Conservation (phyloP, 148 eudicot species). For the Spergularia bocconei region DNA sequence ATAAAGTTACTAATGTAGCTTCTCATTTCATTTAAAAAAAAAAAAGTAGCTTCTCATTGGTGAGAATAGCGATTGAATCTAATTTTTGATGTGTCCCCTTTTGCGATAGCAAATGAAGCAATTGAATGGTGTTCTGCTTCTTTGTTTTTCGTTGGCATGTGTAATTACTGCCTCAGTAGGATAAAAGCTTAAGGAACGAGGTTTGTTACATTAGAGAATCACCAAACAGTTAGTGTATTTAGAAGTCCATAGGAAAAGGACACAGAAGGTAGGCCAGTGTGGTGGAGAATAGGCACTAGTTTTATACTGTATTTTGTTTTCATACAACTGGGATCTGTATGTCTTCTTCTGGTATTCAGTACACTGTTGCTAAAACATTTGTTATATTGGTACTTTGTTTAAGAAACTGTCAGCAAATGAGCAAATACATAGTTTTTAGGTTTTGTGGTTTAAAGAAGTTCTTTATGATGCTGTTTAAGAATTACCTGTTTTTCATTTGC, state of each 20-base stretch:
- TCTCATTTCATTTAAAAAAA: too few species aligned
- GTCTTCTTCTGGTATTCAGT: not conserved
- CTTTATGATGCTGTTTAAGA: not conserved
- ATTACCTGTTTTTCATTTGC: slow-evolving; percentile 18
- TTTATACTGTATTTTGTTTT: not conserved
- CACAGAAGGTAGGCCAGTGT: not conserved
- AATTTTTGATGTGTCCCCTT: not conserved
- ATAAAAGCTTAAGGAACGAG: not conserved
- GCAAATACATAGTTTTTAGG: not conserved
- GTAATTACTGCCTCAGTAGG: not conserved
- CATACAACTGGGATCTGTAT: too few species aligned
- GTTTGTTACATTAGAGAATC: not conserved
- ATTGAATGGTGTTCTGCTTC: not conserved
- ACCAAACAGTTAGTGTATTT: not conserved
- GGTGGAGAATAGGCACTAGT: not conserved
- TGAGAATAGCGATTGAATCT: not conserved
- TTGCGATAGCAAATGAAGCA: not conserved
- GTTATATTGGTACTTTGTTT: not conserved
- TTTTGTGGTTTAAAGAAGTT: not conserved
- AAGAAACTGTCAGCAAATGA: too few species aligned
- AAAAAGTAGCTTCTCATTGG: not conserved
- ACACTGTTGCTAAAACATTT: not conserved
- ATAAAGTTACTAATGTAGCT: not conserved
- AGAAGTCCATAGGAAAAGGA: not conserved
- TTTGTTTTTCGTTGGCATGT: too few species aligned